Base-by-base conservation (phyloP, 768 basidiomycete genomes). In the Boletus vinaceobasis region DNA sequence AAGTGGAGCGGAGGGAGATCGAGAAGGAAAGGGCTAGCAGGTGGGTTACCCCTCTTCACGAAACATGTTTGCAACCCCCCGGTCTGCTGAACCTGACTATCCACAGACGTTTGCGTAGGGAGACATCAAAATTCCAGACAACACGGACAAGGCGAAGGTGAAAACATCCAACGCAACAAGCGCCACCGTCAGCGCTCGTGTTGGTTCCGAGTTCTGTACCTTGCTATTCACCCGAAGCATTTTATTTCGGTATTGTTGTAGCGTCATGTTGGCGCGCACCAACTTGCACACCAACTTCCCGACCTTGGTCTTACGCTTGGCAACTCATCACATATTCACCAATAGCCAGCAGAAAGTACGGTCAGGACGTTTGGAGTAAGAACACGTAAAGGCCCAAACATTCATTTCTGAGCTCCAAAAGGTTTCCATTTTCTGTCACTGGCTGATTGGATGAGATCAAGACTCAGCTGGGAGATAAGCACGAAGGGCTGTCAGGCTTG, bases 1-100 rank as follows among this genome's bases (percentile, higher is more conserved):
- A 99, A 69, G 86, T 98, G 54, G 95, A 95, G 71, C 77, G 84
- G 72, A 81, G 91, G 64, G 94, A 97, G 74, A 73, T 89, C 40
- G 93, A 95, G 75, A 82, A 85, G 66, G 94, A 91, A 73, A 75
- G 93, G 55, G 89, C 90, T 1, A 90, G 86, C 64, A 77, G 91
- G 72, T 73, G 60, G 37, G 79, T 76, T 19, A 4, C 19, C 8
- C 32, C 4, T 17, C 27, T 42, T 46, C 14, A 32, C 33, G 32
- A 48, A 27, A 40, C 43, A 43, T 43, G 52, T n/a, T 9, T 51
- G 32, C 27, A 52, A 35, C 39, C 11, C 26, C 43, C 29, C 29
- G 35, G 39, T 40, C 17, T 21, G 42, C 33, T 53, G 55, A 59
- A 48, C 36, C 3, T 27, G 49, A 50, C 57, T 52, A 33, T 42